Base-by-base conservation (phyloP, 257 asterid genomes). In the Osmanthus fragrans region DNA sequence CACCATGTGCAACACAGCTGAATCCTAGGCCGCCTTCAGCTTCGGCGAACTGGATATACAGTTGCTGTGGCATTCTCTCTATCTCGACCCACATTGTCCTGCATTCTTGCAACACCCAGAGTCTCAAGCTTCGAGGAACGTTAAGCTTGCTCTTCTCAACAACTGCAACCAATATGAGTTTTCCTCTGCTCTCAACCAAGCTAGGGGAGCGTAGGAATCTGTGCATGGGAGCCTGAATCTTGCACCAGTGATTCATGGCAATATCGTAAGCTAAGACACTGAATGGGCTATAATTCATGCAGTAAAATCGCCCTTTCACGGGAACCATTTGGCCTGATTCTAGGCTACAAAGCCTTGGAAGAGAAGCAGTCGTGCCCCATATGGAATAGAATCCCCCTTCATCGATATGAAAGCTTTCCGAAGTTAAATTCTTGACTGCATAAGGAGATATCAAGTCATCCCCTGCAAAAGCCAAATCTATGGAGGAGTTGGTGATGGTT, bases 201-300 rank as follows among this genome's bases (percentile, higher is more conserved):
- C 86, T 84, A 0, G 99, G 99, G 0, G 97, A 95, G 0, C 99
- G 85, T 19, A 95, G 85, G 60, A 95, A 95, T 70, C 99, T 84
- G 10, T 97, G 84, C 99, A 95, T 95, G 0, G 99, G 99, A 0
- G 98, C 97, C 71, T 93, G 99, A 8, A 95, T 91, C 71, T 95
- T 93, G 73, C 84, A 79, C 99, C 99, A 95, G 5, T 85, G 82
- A 63, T 93, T 95, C 33, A 47, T 13, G 0, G 79, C 79, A 4
- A 89, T 54, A 23, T 87, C 91, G 72, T 93, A 93, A 1, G 85
- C 80, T 0, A 93, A 76, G 3, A 95, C 96, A 76, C 97, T 90
- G 76, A 91, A 95, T 0, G 99, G 99, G 84, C 96, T 91, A 83
- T 93, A 95, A 79, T 93, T 93, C 99, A 95, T 95, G 93, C 98